These are phyloP conservation scores for Chenopodium album DNA, from an alignment of 148 eudicot genomes.

Conservation along the genomic window DNA sequence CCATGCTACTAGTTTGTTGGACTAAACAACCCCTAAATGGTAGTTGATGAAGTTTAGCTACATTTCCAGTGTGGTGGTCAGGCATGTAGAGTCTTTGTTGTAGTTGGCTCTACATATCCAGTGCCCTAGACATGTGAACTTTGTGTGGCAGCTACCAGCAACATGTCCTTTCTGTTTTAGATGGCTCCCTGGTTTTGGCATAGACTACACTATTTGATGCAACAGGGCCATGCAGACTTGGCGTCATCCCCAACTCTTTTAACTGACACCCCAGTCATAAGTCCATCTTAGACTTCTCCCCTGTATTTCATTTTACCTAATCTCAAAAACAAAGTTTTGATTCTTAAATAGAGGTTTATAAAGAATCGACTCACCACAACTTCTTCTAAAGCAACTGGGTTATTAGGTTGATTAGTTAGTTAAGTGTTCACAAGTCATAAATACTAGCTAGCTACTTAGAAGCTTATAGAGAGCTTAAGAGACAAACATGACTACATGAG, in stretches of 20 bases:
- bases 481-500: background rate
- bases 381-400: background rate
- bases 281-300: background rate
- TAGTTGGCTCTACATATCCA: too few species aligned
- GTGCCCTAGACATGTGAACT: background rate
- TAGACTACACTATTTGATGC: background rate
- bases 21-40: background rate
- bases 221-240: background rate
- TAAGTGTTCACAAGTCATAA: background rate
- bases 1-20: too few species aligned
- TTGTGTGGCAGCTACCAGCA: background rate
- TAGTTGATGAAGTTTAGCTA: background rate
- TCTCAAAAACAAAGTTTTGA: background rate
- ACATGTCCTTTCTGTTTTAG: background rate
- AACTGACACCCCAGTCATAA: too few species aligned
- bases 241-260: too few species aligned
- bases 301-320: too few species aligned
- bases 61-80: background rate
- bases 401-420: background rate
- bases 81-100: background rate
- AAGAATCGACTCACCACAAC: background rate
- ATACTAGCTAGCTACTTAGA: background rate
- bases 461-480: background rate
- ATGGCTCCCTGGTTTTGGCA: background rate
- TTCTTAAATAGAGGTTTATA: background rate